phyloP scores from a whole-genome alignment of 1,284 basidiomycete genomes.

The Stygiomarasmius scandens region DNA sequence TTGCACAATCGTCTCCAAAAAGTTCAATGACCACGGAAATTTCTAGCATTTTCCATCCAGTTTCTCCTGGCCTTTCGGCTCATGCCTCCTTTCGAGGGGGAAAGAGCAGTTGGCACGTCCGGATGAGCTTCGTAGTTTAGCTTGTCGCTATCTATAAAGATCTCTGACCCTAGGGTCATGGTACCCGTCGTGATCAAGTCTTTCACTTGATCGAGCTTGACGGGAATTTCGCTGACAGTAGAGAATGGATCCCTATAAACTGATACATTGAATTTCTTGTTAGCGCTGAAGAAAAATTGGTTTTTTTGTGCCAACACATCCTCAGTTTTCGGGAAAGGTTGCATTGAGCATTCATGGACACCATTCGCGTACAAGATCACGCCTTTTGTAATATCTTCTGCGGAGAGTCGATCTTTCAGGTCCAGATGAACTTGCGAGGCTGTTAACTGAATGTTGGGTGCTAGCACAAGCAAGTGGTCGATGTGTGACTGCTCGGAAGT shows the following conservation, averaged over 20 bases:
- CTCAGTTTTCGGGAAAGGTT: constrained; percentile 15
- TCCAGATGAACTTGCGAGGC: constrained; percentile 28
- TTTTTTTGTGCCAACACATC: too few relatives aligned
- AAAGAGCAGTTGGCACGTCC: neutral
- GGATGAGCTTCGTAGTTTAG: neutral
- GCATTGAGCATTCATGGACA: constrained; percentile 6
- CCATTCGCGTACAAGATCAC: neutral
- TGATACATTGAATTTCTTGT: too few relatives aligned
- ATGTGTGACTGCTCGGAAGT: constrained; percentile 34
- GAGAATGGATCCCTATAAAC: too few relatives aligned
- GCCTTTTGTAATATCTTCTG: neutral
- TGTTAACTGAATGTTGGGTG: constrained; percentile 42
- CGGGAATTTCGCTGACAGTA: too few relatives aligned
- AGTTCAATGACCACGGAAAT: too few relatives aligned
- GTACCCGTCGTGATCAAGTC: too few relatives aligned
- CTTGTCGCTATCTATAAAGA: neutral
- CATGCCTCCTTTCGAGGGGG: neutral
- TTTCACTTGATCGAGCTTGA: too few relatives aligned
- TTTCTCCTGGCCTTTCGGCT: too few relatives aligned
- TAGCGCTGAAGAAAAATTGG: too few relatives aligned
- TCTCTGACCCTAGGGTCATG: too few relatives aligned
- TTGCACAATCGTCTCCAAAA: too few relatives aligned
- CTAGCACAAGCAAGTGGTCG: constrained; percentile 40
- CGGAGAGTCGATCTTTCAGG: neutral
- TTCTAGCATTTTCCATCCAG: too few relatives aligned